phyloP scores from a whole-genome alignment of 768 basidiomycete genomes.

The Kwoniella sp. region DNA sequence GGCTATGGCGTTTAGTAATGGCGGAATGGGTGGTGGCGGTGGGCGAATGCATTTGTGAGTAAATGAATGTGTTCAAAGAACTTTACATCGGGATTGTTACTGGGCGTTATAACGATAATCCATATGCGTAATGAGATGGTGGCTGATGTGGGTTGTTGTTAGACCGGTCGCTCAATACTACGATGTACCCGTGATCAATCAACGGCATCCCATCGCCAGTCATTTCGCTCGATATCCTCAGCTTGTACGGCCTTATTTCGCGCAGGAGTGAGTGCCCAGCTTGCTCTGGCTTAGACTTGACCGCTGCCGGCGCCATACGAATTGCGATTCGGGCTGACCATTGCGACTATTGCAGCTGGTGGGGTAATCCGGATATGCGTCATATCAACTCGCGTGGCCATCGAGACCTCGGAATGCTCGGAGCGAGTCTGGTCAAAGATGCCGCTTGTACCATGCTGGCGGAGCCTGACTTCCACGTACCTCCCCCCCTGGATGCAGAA shows the following conservation, averaged over 20 bases:
- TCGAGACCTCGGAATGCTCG: slow-evolving; percentile 49
- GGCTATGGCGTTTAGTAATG: slow-evolving; percentile 49
- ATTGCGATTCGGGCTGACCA: too few relatives aligned
- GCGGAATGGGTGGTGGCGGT: slow-evolving; percentile 52
- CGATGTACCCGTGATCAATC: slow-evolving; percentile 53
- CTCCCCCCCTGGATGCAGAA: slow-evolving; percentile 2
- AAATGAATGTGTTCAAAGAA: too few relatives aligned
- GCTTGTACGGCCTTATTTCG: slow-evolving; percentile 51
- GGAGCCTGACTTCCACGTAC: slow-evolving; percentile 30
- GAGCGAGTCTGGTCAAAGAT: slow-evolving; percentile 46
- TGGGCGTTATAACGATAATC: too few relatives aligned
- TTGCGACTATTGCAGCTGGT: slow-evolving; percentile 32
- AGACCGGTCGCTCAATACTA: slow-evolving; percentile 54
- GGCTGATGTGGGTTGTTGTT: not conserved
- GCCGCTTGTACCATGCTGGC: slow-evolving; percentile 43
- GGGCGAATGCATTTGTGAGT: slow-evolving; percentile 51
- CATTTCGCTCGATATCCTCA: slow-evolving; percentile 52
- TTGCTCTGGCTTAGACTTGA: too few relatives aligned
- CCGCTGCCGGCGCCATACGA: too few relatives aligned
- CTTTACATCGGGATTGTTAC: too few relatives aligned
- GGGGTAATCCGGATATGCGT: slow-evolving; percentile 53
- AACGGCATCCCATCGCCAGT: slow-evolving; percentile 47
- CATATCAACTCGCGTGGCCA: slow-evolving; percentile 52
- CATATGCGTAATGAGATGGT: too few relatives aligned
- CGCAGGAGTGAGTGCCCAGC: slow-evolving; percentile 46